Base-by-base conservation (phyloP, 225 moss, liverwort and hornwort species). In the Thuidium tamariscinum region DNA sequence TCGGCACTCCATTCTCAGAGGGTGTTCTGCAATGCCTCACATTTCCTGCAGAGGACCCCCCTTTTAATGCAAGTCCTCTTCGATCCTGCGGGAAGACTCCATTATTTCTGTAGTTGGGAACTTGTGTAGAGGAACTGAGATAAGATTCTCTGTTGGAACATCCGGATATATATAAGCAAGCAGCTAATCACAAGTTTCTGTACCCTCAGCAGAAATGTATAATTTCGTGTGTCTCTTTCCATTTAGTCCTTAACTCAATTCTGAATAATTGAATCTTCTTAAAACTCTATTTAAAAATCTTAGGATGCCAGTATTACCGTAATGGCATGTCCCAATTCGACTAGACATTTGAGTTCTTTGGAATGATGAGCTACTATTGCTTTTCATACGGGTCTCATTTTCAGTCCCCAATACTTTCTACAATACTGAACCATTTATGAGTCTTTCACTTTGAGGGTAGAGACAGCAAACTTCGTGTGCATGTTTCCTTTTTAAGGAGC, bases 1-100 rank as follows among this genome's bases (percentile, higher is more conserved):
- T 99, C 46, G 99, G 99, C 85, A 92, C 91, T 74, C 95, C 99
- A 39, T 94, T 99, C 66, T 96, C 99, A 88, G 96, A 95, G 67
- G 95, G 92, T 83, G 99, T 93, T 42, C 89, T 99, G 73, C 95
- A 97, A 85, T 99, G 99, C 82, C 88, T 99, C 84, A 89, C 95
- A 51, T 99, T 97, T 79, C 97, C 98, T 49, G 86, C 89, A 10
- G 86, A 96, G 71, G 97, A 99, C 73, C 95, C 95, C 81, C 97
- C 98, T 59, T 99, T 94, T 68, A 94, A 93, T 88, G 97, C 92
- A 92, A 95, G 95, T 91, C 51, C 62, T 56, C 76, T 84, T 59
- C 17, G 64, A 88, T 60, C 80, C 77, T 83, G 60, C 48, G 29
- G 75, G 30, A 60, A 52, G 36, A 51, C 46, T 52, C 85, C 29